Evolutionary conservation across 1,284 basidiomycete species (phyloP).

Genomic region (Athelia sp.): DNA sequence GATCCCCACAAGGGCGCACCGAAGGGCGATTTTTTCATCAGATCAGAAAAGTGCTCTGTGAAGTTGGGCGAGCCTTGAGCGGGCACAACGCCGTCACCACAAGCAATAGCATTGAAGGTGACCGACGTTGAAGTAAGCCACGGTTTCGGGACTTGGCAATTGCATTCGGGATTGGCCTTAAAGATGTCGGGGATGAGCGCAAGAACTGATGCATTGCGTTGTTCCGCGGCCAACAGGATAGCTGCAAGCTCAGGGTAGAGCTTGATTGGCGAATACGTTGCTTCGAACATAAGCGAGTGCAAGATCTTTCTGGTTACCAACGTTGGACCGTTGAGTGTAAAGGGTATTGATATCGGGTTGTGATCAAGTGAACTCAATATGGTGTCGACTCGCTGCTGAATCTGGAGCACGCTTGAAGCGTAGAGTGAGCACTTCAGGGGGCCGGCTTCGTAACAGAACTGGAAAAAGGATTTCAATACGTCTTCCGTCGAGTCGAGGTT

Average conservation of each 20-base stretch:
- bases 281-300: background rate
- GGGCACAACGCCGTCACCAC: background rate
- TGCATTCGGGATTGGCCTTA: background rate
- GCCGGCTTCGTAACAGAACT: conserved; percentile 15
- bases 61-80: background rate
- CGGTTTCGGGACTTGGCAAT: background rate
- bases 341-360: background rate
- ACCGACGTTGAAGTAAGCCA: background rate
- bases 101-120: background rate
- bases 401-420: conserved; percentile 8
- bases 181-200: background rate
- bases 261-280: background rate
- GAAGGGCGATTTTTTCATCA: background rate
- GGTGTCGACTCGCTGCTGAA: conserved; percentile 11
- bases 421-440: conserved; percentile 11
- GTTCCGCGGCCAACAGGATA: background rate
- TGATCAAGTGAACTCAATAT: background rate
- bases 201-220: background rate
- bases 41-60: background rate
- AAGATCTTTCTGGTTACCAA: background rate
- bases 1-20: background rate
- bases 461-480: conserved; percentile 7
- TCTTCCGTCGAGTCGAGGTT: conserved; percentile 15
- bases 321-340: background rate
- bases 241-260: background rate